Conservation (phyloP, 1,139 yeast genomes). For the Taphrina flavorubra region DNA sequence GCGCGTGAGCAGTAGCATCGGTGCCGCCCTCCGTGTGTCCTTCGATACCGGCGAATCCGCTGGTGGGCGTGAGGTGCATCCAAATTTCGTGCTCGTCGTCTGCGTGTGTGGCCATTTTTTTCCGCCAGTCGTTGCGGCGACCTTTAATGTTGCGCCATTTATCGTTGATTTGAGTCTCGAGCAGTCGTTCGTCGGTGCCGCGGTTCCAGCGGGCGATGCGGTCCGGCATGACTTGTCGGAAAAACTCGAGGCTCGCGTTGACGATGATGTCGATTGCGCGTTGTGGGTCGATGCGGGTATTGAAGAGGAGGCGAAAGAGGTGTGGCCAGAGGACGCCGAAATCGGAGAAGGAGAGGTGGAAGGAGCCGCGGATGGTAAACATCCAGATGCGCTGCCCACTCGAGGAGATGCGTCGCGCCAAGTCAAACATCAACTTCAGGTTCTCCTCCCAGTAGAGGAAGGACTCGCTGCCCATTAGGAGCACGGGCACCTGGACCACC, state of each 20-base stretch:
- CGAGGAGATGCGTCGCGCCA: slow-evolving; percentile 20
- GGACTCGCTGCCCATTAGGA: slow-evolving; percentile 29
- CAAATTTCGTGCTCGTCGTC: slow-evolving; percentile 30
- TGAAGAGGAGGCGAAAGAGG: slow-evolving; percentile 28
- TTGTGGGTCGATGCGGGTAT: slow-evolving; percentile 31
- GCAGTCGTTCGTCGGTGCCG: slow-evolving; percentile 19
- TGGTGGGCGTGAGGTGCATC: slow-evolving; percentile 37
- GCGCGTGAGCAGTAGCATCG: slow-evolving; percentile 28
- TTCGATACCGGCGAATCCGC: slow-evolving; percentile 37
- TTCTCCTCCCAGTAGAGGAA: slow-evolving; percentile 41
- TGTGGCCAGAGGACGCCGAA: slow-evolving; percentile 38
- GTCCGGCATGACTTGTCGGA: slow-evolving; percentile 16
- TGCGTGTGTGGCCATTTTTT: slow-evolving; percentile 20
- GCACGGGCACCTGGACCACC: slow-evolving; percentile 22
- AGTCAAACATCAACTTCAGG: slow-evolving; percentile 30
- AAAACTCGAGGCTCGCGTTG: slow-evolving; percentile 34
- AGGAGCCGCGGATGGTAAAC: slow-evolving; percentile 39
- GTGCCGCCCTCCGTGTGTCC: slow-evolving; percentile 31
- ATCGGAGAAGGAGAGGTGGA: slow-evolving; percentile 39
- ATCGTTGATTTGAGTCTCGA: slow-evolving; percentile 34
- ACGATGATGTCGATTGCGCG: slow-evolving; percentile 39
- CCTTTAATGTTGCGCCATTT: slow-evolving; percentile 38
- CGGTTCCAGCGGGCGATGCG: slow-evolving; percentile 32
- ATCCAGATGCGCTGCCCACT: slow-evolving; percentile 13
- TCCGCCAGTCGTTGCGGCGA: slow-evolving; percentile 34